Evolutionary conservation across 805 yeast species (phyloP).

Genomic region (Groenewaldozyma salmanticensis): DNA sequence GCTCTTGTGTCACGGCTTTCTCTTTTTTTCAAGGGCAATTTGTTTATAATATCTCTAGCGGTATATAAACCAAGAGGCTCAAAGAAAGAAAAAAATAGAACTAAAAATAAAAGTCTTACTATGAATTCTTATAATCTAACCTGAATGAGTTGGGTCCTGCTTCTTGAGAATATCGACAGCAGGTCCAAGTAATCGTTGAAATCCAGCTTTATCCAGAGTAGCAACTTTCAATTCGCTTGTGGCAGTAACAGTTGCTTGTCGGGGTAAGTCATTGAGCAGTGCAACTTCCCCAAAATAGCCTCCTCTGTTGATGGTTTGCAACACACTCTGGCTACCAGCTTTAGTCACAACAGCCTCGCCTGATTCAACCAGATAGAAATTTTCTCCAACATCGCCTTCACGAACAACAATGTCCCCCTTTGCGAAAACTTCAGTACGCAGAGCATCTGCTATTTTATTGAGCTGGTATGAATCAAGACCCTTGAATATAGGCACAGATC

Average conservation of each 20-base stretch:
- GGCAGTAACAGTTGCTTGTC: slow-evolving; percentile 89
- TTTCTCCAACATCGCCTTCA: slow-evolving; percentile 81
- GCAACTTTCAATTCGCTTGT: slow-evolving; percentile 71
- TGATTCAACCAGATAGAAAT: slow-evolving; percentile 63
- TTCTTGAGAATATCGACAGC: slow-evolving; percentile 80
- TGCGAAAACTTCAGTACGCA: slow-evolving; percentile 63
- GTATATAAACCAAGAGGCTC: neutral
- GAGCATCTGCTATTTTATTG: slow-evolving; percentile 88
- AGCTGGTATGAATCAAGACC: slow-evolving; percentile 71
- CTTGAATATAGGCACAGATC: slow-evolving; percentile 73
- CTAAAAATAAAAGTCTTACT: neutral
- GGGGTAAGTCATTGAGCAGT: slow-evolving; percentile 77
- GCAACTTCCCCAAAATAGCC: slow-evolving; percentile 98
- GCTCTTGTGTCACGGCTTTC: too few relatives aligned
- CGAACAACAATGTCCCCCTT: slow-evolving; percentile 66
- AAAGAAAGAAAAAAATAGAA: neutral
- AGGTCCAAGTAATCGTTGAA: slow-evolving; percentile 89
- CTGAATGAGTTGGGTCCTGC: slow-evolving; percentile 68
- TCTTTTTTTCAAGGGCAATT: too few relatives aligned
- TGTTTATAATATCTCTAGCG: too few relatives aligned
- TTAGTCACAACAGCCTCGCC: slow-evolving; percentile 76
- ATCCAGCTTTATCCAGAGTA: slow-evolving; percentile 85
- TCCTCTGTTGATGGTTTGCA: slow-evolving; percentile 54
- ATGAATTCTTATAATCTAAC: too few relatives aligned
- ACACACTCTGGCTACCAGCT: slow-evolving; percentile 42